phyloP scores from a whole-genome alignment of 345 rosid genomes.

The Sonneratia alba region DNA sequence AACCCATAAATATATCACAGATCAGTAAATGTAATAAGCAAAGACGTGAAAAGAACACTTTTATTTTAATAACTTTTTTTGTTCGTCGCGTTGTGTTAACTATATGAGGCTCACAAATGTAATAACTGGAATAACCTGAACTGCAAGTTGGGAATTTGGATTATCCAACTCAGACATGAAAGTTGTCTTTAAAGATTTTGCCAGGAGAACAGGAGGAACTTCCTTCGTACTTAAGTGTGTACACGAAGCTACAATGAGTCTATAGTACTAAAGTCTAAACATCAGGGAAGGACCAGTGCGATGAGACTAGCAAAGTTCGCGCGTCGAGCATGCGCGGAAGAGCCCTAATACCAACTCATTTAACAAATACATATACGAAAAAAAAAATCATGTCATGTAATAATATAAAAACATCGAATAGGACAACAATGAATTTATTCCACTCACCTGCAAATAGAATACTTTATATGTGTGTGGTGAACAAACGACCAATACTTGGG shows the following conservation, averaged over 20 bases:
- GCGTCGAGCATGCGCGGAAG: neutral
- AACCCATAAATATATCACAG: neutral
- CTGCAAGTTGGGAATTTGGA: conserved; percentile 9
- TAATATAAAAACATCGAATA: neutral
- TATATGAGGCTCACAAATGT: neutral
- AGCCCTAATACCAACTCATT: neutral
- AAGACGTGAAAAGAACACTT: neutral
- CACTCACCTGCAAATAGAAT: too few species aligned
- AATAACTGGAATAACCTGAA: conserved; percentile 1
- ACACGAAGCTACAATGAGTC: neutral
- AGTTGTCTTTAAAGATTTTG: neutral
- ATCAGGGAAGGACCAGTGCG: neutral
- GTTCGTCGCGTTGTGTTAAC: too few species aligned
- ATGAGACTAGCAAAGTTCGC: too few species aligned
- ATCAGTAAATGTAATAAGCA: neutral
- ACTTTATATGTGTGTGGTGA: neutral
- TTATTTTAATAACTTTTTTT: too few species aligned
- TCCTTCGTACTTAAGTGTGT: neutral
- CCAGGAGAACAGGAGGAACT: neutral
- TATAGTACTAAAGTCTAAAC: neutral
- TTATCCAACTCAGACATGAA: conserved; percentile 14
- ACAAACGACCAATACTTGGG: neutral
- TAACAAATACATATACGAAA: neutral
- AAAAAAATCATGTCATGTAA: neutral
- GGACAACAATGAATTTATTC: neutral